Percentiles rank a stretch among this genome's conserved stretches.
Conservation (phyloP, 1,284 basidiomycete genomes). For the Apiotrichum montevideense region DNA sequence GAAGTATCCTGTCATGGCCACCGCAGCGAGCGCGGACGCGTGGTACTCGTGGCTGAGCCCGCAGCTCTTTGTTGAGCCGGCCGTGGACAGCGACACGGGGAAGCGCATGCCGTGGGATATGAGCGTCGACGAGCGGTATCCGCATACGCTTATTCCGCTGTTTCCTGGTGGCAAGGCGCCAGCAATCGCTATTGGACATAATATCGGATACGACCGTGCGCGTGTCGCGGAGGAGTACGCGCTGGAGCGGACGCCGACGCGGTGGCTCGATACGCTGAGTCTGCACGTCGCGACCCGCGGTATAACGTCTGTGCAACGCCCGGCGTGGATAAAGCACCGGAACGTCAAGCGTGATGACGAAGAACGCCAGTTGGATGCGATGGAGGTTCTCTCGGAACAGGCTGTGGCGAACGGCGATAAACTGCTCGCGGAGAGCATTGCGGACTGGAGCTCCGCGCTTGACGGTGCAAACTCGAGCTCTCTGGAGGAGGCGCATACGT, state of each 20-base stretch:
- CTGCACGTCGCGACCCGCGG: constrained; percentile 91
- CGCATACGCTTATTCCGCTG: constrained; percentile 40
- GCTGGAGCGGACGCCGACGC: constrained; percentile 61
- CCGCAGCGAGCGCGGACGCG: constrained; percentile 69
- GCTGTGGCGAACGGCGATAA: constrained; percentile 53
- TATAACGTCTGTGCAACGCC: constrained; percentile 90
- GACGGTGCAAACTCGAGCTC: constrained; percentile 31
- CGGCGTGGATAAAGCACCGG: constrained; percentile 78
- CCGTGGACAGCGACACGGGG: constrained; percentile 2
- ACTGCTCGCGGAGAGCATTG: constrained; percentile 26
- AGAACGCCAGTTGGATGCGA: constrained; percentile 29
- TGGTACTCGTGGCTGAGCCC: constrained; percentile 98
- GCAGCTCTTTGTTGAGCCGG: constrained; percentile 63
- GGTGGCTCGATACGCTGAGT: constrained; percentile 93
- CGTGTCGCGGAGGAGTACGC: constrained; percentile 80
- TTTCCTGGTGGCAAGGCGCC: constrained; percentile 37
- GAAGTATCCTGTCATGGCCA: constrained; percentile 81
- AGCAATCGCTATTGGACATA: constrained; percentile 82
- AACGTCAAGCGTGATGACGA: constrained; percentile 49
- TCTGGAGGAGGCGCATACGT: constrained; percentile 43
- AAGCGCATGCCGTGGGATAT: constrained; percentile 26
- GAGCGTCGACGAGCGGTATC: constrained; percentile 17
- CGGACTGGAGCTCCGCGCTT: constrained; percentile 36
- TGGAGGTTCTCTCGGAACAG: constrained; percentile 47
- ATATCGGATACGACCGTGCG: constrained; percentile 88